These are phyloP conservation scores for Stereum hirsutum DNA, from an alignment of 1,284 basidiomycete genomes.

Conservation along the genomic window DNA sequence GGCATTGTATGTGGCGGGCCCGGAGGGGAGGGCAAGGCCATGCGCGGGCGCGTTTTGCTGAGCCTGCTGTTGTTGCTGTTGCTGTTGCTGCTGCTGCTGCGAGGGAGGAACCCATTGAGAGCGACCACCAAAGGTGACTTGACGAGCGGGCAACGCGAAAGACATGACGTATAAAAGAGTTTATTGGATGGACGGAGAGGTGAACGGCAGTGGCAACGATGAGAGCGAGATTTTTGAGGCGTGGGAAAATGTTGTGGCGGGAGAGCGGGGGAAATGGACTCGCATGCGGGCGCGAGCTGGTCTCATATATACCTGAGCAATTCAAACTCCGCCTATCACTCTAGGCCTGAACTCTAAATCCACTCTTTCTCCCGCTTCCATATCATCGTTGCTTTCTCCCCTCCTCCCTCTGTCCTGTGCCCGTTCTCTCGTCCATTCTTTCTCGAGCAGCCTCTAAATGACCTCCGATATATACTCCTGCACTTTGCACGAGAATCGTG, in stretches of 20 bases:
- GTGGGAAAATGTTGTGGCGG: slow-evolving; percentile 12
- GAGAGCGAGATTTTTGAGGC: slow-evolving; percentile 8
- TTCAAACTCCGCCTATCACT: slow-evolving; percentile 11
- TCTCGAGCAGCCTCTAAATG: no score
- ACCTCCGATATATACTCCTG: no score
- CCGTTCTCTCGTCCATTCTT: neutral
- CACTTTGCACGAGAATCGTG: no score
- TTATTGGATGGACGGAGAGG: neutral
- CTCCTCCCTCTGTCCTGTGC: neutral
- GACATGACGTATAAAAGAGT: slow-evolving; percentile 27
- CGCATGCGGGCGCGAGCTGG: neutral
- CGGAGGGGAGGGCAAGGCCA: slow-evolving; percentile 40
- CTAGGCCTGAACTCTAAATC: slow-evolving; percentile 10
- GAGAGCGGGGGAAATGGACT: slow-evolving; percentile 7
- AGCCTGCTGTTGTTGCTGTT: slow-evolving; percentile 22
- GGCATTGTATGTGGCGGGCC: slow-evolving; percentile 31
- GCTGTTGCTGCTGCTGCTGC: slow-evolving; percentile 23
- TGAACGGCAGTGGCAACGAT: neutral
- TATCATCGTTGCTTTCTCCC: slow-evolving; percentile 6
- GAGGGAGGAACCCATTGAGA: slow-evolving; percentile 26
- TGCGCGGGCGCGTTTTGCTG: slow-evolving; percentile 24
- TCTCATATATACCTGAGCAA: slow-evolving; percentile 11
- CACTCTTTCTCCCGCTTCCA: slow-evolving; percentile 10
- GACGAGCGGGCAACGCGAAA: slow-evolving; percentile 66
- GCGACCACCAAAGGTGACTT: slow-evolving; percentile 64